phyloP scores from a whole-genome alignment of 352 stramenopile species.

The Pythium rishiriense region DNA sequence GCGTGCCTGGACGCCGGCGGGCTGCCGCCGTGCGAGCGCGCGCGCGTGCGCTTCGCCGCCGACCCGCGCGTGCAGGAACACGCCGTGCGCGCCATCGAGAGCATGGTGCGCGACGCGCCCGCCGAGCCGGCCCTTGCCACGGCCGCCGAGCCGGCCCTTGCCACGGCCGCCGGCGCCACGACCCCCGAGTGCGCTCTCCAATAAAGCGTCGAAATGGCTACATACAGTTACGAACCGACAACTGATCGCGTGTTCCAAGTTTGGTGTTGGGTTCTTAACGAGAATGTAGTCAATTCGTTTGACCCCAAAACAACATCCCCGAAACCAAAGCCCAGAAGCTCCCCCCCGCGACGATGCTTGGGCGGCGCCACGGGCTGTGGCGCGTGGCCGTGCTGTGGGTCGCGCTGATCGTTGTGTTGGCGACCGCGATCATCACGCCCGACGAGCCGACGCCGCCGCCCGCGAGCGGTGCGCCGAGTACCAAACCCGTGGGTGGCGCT shows the following conservation, averaged over 20 bases:
- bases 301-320: too few relatives aligned
- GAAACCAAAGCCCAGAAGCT: too few relatives aligned
- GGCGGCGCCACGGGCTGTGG: background rate
- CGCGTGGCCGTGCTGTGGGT: slow-evolving; percentile 7
- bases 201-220: too few relatives aligned
- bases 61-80: slow-evolving; percentile 59
- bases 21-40: slow-evolving; percentile 52
- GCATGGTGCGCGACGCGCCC: slow-evolving; percentile 28
- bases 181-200: slow-evolving; percentile 17
- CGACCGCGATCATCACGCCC: slow-evolving; percentile 31
- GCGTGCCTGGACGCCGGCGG: slow-evolving; percentile 52
- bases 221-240: too few relatives aligned
- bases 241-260: too few relatives aligned
- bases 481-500: background rate
- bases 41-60: slow-evolving; percentile 41
- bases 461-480: background rate
- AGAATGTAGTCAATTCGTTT: too few relatives aligned
- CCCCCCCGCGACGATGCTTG: too few relatives aligned
- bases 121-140: background rate
- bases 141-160: background rate
- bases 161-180: background rate
- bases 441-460: slow-evolving; percentile 23
- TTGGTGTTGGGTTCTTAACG: too few relatives aligned
- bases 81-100: slow-evolving; percentile 44
- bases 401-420: background rate